Evolutionary conservation across 139 green algal species (phyloP), one percentile per base, ranked within the genome.

Genomic region (Chlorella ohadii): DNA sequence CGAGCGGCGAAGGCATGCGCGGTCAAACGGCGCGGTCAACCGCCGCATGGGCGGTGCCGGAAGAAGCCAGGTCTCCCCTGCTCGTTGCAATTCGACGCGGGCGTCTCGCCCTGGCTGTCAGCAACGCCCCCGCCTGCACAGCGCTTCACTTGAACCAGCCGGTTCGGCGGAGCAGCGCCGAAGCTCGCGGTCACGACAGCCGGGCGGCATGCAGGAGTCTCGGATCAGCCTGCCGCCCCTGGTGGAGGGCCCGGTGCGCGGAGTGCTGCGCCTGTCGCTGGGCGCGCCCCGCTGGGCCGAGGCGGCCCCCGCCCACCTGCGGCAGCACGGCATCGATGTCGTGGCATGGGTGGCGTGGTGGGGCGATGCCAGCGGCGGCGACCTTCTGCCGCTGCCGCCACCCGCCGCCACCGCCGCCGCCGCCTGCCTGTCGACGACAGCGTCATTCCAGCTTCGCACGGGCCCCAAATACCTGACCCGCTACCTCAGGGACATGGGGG

Each of bases 371-470:
- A 82, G 36, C 59, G 59, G 36, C 59, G 75, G 75, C 34, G 76
- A 82, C 59, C 23, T 71, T 11, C 6, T 82, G 12, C 27, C 59
- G 38, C 59, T 82, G 57, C 57, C 73, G 25, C 17, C 28, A 23
- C 22, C 74, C 7, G 33, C 34, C 17, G 31, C 72, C n/a, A 59
- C 16, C 33, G 3, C 38, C 7, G 59, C 36, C 20, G 13, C 36
- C 15, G 57, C 57, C 38, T 36, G 34, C 27, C 11, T 82, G 20
- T 39, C 27, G 4, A n/a, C n/a, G n/a, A n/a, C n/a, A n/a, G n/a
- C n/a, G n/a, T n/a, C n/a, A n/a, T 82, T 82, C 59, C 36, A 13
- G 13, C 59, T 82, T 59, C 76, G n/a, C 57, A 72, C 76, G n/a
- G 56, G 76, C 12, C 76, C 76, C 11, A 82, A 72, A 38, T 72